These are phyloP conservation scores for Candida taoyuanica DNA, from an alignment of 805 yeast genomes.

Conservation along the genomic window DNA sequence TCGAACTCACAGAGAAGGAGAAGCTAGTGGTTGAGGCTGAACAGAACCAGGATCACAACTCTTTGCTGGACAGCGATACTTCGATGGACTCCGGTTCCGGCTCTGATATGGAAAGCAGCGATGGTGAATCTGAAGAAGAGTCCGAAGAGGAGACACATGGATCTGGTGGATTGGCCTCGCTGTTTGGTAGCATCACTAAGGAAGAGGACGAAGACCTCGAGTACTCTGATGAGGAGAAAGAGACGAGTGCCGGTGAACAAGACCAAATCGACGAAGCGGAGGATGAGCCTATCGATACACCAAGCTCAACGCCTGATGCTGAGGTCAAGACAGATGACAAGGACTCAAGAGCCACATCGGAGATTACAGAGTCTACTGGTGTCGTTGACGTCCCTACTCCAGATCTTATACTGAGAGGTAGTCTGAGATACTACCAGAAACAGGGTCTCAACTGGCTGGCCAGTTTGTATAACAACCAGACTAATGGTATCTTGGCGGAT, in stretches of 20 bases:
- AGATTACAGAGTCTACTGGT: constrained; percentile 26
- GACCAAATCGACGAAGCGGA: constrained; percentile 16
- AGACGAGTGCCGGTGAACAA: too few species aligned
- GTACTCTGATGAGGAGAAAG: constrained; percentile 23
- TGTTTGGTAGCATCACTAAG: constrained; percentile 30
- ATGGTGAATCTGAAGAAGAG: constrained; percentile 16
- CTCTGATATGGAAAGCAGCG: constrained; percentile 24
- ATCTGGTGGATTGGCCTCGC: constrained; percentile 29
- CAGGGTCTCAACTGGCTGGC: constrained; percentile 98
- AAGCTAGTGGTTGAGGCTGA: constrained; percentile 27
- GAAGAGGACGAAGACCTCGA: constrained; percentile 35
- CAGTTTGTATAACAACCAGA: constrained; percentile 82
- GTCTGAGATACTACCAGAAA: constrained; percentile 84
- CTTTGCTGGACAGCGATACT: constrained; percentile 26
- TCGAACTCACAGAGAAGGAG: constrained; percentile 20
- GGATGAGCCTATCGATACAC: constrained; percentile 25
- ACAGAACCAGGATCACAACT: constrained; percentile 19
- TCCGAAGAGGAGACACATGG: constrained; percentile 8
- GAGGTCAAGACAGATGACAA: constrained; percentile 11
- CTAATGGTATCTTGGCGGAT: constrained; percentile 96
- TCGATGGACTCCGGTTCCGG: constrained; percentile 30
- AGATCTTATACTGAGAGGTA: constrained; percentile 64
- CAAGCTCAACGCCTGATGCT: constrained; percentile 34
- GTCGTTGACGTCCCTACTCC: constrained; percentile 79
- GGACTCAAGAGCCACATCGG: constrained; percentile 15